Conservation (phyloP, 2,329 filamentous ascomycete genomes). For the Aspergillus latus region DNA sequence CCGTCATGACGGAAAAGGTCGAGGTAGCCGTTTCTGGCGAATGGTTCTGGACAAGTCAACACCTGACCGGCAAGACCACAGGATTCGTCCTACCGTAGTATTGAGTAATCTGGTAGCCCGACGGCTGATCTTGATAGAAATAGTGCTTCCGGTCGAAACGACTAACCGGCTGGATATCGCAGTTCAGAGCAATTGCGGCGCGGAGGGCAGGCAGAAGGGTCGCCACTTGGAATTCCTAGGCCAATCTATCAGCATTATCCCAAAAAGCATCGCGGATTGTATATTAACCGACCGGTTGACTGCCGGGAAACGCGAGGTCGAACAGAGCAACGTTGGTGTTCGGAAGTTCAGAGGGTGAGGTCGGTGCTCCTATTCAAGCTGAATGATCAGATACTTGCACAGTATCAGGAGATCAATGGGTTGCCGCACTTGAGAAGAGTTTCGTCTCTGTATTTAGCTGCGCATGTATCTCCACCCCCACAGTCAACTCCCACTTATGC, state of each 20-base stretch:
- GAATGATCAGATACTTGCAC: constrained; percentile 2
- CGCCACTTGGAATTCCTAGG: constrained; percentile 69
- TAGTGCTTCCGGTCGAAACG: constrained; percentile 97
- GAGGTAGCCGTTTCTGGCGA: constrained; percentile 69
- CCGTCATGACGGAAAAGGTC: constrained; percentile 72
- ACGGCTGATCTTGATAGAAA: constrained; percentile 97
- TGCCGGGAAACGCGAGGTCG: constrained; percentile 84
- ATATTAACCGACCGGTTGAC: constrained; percentile 63
- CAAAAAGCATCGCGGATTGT: neutral
- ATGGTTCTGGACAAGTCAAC: constrained; percentile 49
- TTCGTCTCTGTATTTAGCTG: constrained; percentile 88
- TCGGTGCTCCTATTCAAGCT: constrained; percentile 50
- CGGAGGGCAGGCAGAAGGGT: constrained; percentile 86
- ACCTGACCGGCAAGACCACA: neutral
- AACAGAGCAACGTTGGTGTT: constrained; percentile 89
- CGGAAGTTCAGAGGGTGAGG: constrained; percentile 65
- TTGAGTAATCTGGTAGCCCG: constrained; percentile 96
- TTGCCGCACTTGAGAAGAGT: constrained; percentile 70
- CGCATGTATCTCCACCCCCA: constrained; percentile 96
- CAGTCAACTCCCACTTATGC: constrained; percentile 78
- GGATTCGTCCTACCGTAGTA: constrained; percentile 63
- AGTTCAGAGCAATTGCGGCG: constrained; percentile 80
- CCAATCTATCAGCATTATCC: constrained; percentile 3
- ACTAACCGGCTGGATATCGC: constrained; percentile 72
- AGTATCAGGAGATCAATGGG: neutral